Percentiles rank a stretch among this genome's conserved stretches.
Evolutionary conservation across 441 rosid species (phyloP).

Genomic region (Populus hybrid): DNA sequence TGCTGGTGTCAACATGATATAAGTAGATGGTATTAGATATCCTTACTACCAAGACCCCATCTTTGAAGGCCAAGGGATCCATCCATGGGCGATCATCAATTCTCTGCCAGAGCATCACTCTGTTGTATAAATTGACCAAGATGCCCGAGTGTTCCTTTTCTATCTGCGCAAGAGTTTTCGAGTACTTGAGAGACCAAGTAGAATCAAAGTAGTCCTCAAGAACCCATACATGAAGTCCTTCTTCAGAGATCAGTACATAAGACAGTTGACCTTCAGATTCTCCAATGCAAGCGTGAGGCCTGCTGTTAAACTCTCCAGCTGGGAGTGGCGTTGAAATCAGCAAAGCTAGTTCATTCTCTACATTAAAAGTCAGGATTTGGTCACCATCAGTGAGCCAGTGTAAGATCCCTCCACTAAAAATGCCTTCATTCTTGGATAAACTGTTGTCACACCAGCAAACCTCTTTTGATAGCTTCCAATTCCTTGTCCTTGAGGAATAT

Average conservation of each 20-base stretch:
- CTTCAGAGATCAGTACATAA: constrained; percentile 29
- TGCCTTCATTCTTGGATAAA: constrained; percentile 34
- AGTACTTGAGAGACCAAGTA: constrained; percentile 31
- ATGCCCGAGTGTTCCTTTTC: constrained; percentile 28
- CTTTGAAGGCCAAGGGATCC: constrained; percentile 41
- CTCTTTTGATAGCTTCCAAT: constrained; percentile 37
- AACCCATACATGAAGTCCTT: constrained; percentile 38
- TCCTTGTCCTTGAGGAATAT: constrained; percentile 23
- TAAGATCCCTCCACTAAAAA: constrained; percentile 29
- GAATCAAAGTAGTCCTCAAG: constrained; percentile 42
- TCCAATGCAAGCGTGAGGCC: constrained; percentile 38
- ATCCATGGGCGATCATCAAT: constrained; percentile 21
- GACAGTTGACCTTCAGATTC: constrained; percentile 30
- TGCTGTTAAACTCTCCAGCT: constrained; percentile 11
- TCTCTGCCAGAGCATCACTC: constrained; percentile 7
- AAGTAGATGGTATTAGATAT: constrained; percentile 23
- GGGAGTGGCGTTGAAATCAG: constrained; percentile 36
- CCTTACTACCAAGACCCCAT: constrained; percentile 31
- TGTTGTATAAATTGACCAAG: constrained; percentile 17
- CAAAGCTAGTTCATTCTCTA: constrained; percentile 33
- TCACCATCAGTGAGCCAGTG: constrained; percentile 41
- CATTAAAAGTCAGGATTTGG: constrained; percentile 32
- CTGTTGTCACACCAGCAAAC: constrained; percentile 25
- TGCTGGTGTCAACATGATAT: constrained; percentile 19
- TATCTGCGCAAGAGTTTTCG: constrained; percentile 27